These are phyloP conservation scores for Ensete glaucum DNA, from an alignment of 176 grass and related monocot genomes.

Conservation along the genomic window DNA sequence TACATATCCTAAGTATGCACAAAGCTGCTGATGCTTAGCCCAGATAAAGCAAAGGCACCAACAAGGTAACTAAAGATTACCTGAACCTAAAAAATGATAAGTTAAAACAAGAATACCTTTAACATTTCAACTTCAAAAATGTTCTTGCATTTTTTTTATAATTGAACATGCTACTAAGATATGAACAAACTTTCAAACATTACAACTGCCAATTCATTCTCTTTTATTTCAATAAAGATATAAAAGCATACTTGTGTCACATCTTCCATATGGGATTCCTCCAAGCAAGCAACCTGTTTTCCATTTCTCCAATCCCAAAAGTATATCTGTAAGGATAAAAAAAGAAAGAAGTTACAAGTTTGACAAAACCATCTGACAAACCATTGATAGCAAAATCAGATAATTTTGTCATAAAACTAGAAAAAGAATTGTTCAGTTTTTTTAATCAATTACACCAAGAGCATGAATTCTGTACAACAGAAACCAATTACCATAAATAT, in stretches of 20 bases:
- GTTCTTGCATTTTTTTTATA: neutral
- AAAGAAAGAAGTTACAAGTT: neutral
- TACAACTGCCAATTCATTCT: neutral
- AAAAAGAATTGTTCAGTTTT: too few species aligned
- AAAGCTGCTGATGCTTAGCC: neutral
- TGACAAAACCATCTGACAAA: neutral
- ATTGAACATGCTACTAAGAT: neutral
- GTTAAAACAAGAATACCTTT: neutral
- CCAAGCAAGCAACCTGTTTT: slow-evolving; percentile 70
- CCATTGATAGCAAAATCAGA: neutral
- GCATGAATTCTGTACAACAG: too few species aligned
- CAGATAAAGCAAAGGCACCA: neutral
- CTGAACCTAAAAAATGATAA: neutral
- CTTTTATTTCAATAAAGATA: neutral
- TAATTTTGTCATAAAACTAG: neutral
- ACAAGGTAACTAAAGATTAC: neutral
- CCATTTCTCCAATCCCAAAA: slow-evolving; percentile 96
- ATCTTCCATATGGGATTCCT: slow-evolving; percentile 88
- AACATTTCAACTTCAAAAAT: neutral
- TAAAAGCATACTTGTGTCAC: slow-evolving; percentile 55
- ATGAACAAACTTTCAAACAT: neutral
- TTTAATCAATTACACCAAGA: too few species aligned
- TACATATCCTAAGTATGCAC: neutral
- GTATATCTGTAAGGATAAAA: slow-evolving; percentile 43
- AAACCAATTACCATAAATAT: too few species aligned